Conservation (phyloP, 2,329 filamentous ascomycete species). For the Colletotrichum higginsianum region DNA sequence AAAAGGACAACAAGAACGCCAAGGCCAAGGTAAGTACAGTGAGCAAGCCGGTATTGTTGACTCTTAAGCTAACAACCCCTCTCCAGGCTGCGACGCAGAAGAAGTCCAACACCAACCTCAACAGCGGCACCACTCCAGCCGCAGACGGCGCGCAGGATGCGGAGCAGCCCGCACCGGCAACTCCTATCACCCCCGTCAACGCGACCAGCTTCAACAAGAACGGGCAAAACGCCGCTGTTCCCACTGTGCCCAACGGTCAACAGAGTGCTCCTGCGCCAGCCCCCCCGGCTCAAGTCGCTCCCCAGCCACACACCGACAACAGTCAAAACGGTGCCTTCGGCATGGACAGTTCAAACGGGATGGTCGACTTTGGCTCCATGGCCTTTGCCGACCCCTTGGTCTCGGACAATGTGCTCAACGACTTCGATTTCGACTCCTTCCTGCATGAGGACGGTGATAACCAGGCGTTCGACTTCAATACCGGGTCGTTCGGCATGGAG, state of each 20-base stretch:
- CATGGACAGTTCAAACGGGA: conserved; percentile 59
- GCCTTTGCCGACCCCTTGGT: conserved; percentile 70
- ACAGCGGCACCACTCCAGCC: conserved; percentile 69
- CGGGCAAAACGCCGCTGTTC: conserved; percentile 58
- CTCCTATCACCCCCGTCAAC: conserved; percentile 74
- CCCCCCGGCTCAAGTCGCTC: conserved; percentile 59
- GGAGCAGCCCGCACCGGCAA: conserved; percentile 73
- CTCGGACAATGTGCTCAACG: conserved; percentile 72
- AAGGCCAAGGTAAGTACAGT: conserved; percentile 75
- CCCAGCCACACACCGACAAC: conserved; percentile 63
- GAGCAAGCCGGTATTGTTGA: background rate
- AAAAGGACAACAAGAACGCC: conserved; percentile 77
- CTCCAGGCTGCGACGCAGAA: conserved; percentile 70
- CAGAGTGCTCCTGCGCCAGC: conserved; percentile 60
- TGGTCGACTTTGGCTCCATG: conserved; percentile 66
- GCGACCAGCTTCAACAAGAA: conserved; percentile 64
- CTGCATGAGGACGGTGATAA: conserved; percentile 69
- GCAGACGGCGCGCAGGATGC: conserved; percentile 70
- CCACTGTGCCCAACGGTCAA: conserved; percentile 59
- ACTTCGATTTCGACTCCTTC: conserved; percentile 79
- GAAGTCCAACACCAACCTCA: conserved; percentile 72
- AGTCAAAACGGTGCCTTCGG: conserved; percentile 60
- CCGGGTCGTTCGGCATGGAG: conserved; percentile 68
- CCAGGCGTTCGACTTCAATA: conserved; percentile 69
- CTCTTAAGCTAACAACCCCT: background rate